Evolutionary conservation across 179 eudicot genomes (phyloP), one percentile per base, ranked within the genome.

Genomic region (Monotropa hypopitys): DNA sequence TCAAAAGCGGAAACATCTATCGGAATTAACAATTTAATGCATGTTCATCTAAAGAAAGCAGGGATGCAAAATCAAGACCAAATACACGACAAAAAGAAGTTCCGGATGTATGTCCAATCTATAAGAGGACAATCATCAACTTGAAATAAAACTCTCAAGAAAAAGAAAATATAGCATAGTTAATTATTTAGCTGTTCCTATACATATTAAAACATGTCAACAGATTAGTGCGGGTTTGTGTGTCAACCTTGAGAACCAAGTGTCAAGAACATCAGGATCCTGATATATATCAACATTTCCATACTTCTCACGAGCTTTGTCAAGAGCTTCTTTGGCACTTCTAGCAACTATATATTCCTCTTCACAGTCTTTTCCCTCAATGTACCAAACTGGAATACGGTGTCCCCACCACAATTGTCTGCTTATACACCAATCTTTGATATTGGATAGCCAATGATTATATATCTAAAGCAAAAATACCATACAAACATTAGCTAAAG

Each of bases 391-490:
- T 77, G 99, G 99, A 80, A 96, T 91, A n/a, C 97, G 93, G 81
- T 96, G 99, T 50, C 99, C 99, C 99, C 99, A 96, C 99, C 99
- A 96, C 68, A 96, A 76, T 70, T 96, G 99, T 80, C 99, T 88
- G 86, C 98, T 93, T 84, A 96, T 91, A 82, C 99, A 96, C 99
- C 99, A 96, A 83, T 96, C 99, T 82, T 91, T 91, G 81, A 93
- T 96, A 87, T 93, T 93, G 61, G 97, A 88, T 42, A 96, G 87
- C 99, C 99, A 96, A 73, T 93, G 96, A 76, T 93, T 91, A 82
- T 95, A 95, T 79, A 91, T 93, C 99, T 95, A 80, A 4, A 82
- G 76, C 32, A 78, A 77, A 81, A 56, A 81, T 65, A 61, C 45
- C 61, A 46, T 5, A 61, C 62, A 83, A 43, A 85, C 15, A 75